These are phyloP conservation scores for Aureobasidium sp. DNA, from an alignment of 2,329 filamentous ascomycete genomes.

Conservation along the genomic window DNA sequence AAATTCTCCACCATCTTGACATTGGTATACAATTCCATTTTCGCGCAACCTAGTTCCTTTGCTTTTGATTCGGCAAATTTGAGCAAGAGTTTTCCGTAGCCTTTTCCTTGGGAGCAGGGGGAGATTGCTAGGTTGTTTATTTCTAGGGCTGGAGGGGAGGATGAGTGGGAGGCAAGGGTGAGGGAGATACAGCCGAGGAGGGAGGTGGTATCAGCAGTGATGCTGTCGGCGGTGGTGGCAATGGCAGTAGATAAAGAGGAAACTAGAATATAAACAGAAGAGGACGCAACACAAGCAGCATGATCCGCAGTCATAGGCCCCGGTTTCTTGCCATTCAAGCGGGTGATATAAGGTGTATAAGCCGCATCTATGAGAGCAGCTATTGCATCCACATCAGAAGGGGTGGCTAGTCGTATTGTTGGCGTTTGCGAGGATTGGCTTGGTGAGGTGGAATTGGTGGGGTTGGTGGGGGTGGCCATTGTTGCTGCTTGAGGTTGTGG, in stretches of 20 bases:
- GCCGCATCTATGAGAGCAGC: not conserved
- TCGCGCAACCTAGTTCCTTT: not conserved
- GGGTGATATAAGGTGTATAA: not conserved
- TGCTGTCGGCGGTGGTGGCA: not conserved
- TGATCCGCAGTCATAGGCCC: not conserved
- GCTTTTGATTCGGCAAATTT: not conserved
- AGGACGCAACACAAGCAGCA: not conserved
- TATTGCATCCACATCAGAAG: not conserved
- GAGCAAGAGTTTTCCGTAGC: not conserved
- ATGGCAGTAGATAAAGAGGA: not conserved
- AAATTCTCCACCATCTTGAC: conserved; percentile 12
- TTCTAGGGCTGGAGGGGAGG: not conserved
- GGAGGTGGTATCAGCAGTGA: too few species aligned
- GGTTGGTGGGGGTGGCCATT: not conserved
- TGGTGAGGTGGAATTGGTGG: not conserved
- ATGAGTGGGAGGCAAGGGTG: accelerated
- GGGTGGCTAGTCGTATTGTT: not conserved
- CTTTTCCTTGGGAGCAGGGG: not conserved
- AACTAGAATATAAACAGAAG: not conserved
- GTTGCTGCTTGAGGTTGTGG: too few species aligned
- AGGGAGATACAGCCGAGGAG: not conserved
- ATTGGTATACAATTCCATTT: conserved; percentile 1
- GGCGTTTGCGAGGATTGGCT: not conserved
- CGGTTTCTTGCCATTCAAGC: not conserved
- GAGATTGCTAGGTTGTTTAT: not conserved